Evolutionary conservation across 1,139 yeast genomes (phyloP), one percentile per base, ranked within the genome.

Genomic region (Wickerhamomyces sp.): DNA sequence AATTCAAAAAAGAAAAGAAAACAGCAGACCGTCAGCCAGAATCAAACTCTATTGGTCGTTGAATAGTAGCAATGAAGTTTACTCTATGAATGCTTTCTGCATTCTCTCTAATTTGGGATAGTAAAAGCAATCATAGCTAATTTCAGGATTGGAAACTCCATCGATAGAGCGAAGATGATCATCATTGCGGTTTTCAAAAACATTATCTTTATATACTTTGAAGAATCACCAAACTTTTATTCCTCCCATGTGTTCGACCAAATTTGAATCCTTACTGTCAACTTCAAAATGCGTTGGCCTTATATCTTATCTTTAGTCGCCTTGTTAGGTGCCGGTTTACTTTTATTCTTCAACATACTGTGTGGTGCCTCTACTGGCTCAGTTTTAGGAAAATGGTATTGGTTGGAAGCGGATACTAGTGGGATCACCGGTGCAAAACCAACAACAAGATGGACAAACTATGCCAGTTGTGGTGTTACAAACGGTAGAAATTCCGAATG

Each of bases 401-500:
- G 87, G 84, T 66, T 88, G 35, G 71, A 82, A 59, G 90, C 86
- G 18, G 81, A 80, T 51, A 83, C 94, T 30, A 64, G 76, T n/a
- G 66, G 65, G 15, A 75, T 83, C 46, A 60, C 73, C 11, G 74
- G 75, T 39, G 79, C 84, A 29, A 65, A 68, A 41, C 54, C 62
- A 27, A 57, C 65, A 33, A 71, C 82, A 5, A 72, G 88, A 63
- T 87, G 95, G 95, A 84, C 89, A n/a, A 71, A 73, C 56, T 87
- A 85, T 65, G 73, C 75, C 43, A 60, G 71, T 50, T 88, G 95
- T 67, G 80, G 73, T 31, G 78, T 67, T 27, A 49, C 47, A 30
- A 58, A 65, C 51, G 70, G 73, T 42, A 68, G 69, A 44, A 61
- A 66, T 44, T 64, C 68, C 51, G 50, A 60, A 45, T 84, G 93